Percentiles rank a stretch among this genome's conserved stretches.
Conservation (phyloP, 495 filamentous ascomycete species). For the Penicillium coffeae region DNA sequence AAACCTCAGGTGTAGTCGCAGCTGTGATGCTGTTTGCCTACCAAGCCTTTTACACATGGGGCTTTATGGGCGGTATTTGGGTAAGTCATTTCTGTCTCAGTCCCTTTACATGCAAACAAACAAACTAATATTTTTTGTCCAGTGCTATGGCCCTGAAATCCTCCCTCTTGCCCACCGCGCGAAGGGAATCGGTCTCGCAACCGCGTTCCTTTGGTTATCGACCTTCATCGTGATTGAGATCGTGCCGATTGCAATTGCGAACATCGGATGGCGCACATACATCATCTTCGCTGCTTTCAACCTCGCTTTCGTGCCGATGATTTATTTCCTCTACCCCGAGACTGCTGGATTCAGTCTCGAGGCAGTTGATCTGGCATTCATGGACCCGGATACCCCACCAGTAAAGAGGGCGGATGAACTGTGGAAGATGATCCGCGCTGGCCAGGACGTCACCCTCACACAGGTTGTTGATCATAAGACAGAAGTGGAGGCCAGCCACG, state of each 20-base stretch:
- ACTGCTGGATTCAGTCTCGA: conserved; percentile 25
- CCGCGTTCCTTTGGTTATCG: conserved; percentile 15
- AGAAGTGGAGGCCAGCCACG: not conserved
- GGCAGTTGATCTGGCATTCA: conserved; percentile 22
- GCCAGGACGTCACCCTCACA: conserved; percentile 11
- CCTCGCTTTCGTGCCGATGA: conserved; percentile 29
- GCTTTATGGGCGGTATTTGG: conserved; percentile 18
- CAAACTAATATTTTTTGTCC: not conserved
- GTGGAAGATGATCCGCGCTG: conserved; percentile 6
- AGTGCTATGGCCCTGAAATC: conserved; percentile 23
- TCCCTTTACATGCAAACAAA: too few relatives aligned
- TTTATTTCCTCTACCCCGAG: conserved; percentile 31
- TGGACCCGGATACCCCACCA: conserved; percentile 6
- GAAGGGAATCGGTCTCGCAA: conserved; percentile 17
- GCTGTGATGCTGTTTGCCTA: conserved; percentile 15
- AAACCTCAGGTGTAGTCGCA: conserved; percentile 10
- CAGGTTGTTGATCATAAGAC: conserved; percentile 3
- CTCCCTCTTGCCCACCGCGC: conserved; percentile 17
- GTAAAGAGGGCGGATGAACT: conserved; percentile 16
- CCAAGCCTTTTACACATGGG: conserved; percentile 19
- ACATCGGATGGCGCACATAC: conserved; percentile 29
- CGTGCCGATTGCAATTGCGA: conserved; percentile 15
- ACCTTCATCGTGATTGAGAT: conserved; percentile 25
- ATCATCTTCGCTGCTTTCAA: conserved; percentile 39
- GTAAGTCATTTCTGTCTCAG: conserved; percentile 1